Base-by-base conservation (phyloP, 345 rosid species). In the Eucalyptus decipiens region DNA sequence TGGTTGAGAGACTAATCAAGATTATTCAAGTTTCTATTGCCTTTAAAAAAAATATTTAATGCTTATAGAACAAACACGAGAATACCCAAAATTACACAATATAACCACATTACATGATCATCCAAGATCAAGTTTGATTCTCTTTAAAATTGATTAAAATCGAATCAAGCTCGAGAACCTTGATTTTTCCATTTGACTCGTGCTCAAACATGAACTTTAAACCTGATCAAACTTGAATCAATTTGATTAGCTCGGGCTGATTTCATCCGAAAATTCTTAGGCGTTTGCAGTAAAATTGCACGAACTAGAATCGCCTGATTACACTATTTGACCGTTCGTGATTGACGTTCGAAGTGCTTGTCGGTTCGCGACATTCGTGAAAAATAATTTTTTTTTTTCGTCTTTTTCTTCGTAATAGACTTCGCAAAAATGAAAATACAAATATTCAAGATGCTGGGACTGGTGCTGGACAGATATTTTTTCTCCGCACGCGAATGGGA, bases 161-260 rank as follows among this genome's bases (percentile, higher is more conserved):
- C 5, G 40, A 67, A 18, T 16, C 21, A 9, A 8, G 21, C 21
- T 32, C 4, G 4, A 17, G 6, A 8, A 15, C 40, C 23, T 67
- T 19, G 21, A 15, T 32, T 32, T 67, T 67, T 67, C 11, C 18
- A 32, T 16, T 67, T 3, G 3, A 67, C 80, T 32, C 4, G 5
- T n/a, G 40, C 11, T 16, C 40, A 16, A 67, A 67, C 80, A 8
- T 17, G 34, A 67, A 67, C 40, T 67, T 16, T 67, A 18, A 32
- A 8, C 11, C 2, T 0, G 2, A 67, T 67, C 34, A 32, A 4
- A 34, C 42, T 34, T 0, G 1, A 32, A 69, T 69, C 80, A 69
- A 32, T 69, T 34, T 69, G 43, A 32, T 67, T 67, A 32, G 34
- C 72, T 7, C 37, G 10, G 80, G 23, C 40, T 8, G 80, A 67